A percentile compares a stretch with the other conserved stretches of the same genome.
phyloP scores from a whole-genome alignment of 768 basidiomycete species.

The Lactifluus piperatus region DNA sequence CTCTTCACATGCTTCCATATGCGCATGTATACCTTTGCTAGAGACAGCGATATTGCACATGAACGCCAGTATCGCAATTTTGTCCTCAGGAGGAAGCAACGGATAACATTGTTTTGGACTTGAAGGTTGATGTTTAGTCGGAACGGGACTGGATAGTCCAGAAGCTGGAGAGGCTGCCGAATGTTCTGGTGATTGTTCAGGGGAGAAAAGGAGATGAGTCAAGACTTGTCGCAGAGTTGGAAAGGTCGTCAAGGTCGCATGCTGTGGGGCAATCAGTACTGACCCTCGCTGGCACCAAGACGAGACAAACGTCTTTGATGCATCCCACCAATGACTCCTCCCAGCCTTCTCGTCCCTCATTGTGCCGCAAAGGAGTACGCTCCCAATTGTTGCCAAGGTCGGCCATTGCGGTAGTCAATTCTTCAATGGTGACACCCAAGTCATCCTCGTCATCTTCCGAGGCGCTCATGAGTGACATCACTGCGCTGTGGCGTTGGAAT shows the following conservation, averaged over 20 bases:
- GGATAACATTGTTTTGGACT: conserved; percentile 65
- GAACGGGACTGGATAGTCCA: conserved; percentile 38
- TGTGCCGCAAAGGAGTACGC: conserved; percentile 59
- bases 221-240: conserved; percentile 64
- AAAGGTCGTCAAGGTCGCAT: conserved; percentile 64
- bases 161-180: conserved; percentile 37
- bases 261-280: conserved; percentile 33
- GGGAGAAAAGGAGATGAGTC: conserved; percentile 63
- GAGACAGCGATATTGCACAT: conserved; percentile 86
- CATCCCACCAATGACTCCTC: conserved; percentile 86
- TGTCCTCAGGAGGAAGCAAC: conserved; percentile 62
- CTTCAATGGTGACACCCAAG: conserved; percentile 52
- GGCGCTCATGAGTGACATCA: conserved; percentile 50
- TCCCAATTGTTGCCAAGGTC: conserved; percentile 87
- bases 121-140: conserved; percentile 34
- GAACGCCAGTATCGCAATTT: conserved; percentile 79
- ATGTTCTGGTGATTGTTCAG: conserved; percentile 40
- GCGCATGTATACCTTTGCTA: conserved; percentile 77
- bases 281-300: background rate
- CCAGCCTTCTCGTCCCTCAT: conserved; percentile 80
- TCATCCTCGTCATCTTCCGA: conserved; percentile 35
- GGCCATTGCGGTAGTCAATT: conserved; percentile 59
- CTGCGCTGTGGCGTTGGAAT: conserved; percentile 66
- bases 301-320: conserved; percentile 73
- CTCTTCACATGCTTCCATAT: conserved; percentile 87